A percentile compares a stretch with the other conserved stretches of the same genome.
phyloP scores from a whole-genome alignment of 768 basidiomycete genomes.

The Thelephora aurantiotincta region DNA sequence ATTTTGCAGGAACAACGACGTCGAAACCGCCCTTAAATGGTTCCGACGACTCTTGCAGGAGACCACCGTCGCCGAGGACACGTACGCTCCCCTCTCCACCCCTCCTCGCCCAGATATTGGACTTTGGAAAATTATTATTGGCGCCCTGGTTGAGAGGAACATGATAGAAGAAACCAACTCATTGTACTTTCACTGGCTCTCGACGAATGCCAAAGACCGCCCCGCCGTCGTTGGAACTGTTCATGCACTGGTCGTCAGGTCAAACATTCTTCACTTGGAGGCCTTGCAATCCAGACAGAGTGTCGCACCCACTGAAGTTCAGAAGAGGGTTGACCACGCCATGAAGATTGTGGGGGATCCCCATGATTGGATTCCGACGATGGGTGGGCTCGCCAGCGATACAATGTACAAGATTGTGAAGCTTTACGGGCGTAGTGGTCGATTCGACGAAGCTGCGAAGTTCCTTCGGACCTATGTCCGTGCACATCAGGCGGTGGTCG shows the following conservation, averaged over 20 bases:
- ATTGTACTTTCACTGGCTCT: not conserved
- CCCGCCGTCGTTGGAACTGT: not conserved
- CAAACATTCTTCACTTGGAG: not conserved
- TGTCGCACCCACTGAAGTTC: too few species aligned
- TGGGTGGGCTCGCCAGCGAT: too few species aligned
- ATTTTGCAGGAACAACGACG: conserved; percentile 49
- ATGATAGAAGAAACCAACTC: conserved; percentile 26
- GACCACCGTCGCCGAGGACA: conserved; percentile 12
- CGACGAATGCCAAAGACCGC: not conserved
- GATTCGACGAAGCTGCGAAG: not conserved
- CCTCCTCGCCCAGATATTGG: conserved; percentile 36
- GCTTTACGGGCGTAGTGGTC: not conserved
- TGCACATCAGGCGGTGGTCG: not conserved
- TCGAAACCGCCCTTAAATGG: conserved; percentile 54
- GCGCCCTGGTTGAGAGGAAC: conserved; percentile 33
- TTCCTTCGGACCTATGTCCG: not conserved
- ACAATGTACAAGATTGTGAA: too few species aligned
- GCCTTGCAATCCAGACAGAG: too few species aligned
- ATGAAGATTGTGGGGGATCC: too few species aligned
- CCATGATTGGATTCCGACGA: too few species aligned
- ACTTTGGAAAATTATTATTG: conserved; percentile 49
- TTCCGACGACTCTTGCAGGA: conserved; percentile 48
- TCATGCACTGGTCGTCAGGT: not conserved
- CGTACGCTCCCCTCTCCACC: conserved; percentile 26
- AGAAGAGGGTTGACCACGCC: too few species aligned